Base-by-base conservation (phyloP, 2,329 filamentous ascomycete genomes). In the Cladophialophora bantiana region DNA sequence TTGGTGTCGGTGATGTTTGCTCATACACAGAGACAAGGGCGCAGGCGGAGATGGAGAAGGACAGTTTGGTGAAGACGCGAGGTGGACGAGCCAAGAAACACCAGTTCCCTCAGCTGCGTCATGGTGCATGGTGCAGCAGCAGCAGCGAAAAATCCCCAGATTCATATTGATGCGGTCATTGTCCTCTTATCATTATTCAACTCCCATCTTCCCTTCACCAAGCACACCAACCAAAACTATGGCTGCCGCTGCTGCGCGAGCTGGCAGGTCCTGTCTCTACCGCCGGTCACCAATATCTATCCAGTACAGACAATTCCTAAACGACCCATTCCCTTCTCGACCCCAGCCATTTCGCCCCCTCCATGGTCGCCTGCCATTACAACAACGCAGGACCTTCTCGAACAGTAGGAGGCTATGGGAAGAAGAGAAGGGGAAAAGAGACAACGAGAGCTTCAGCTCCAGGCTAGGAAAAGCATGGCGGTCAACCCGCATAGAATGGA, bases 401-500 rank as follows among this genome's bases (percentile, higher is more conserved):
- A 71, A 78, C 35, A 81, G 82, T 1, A 79, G 80, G 42, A 76
- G 78, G 65, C 78, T 77, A 68, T 75, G 77, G 64, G 76, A 78
- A 63, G 78, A 81, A 65, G 74, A 80, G 55, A 61, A 40, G 45
- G 35, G 53, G 52, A 75, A 71, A n/a, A 70, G 79, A 58, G 78
- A 82, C 68, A 81, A 82, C 71, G 81, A 84, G 67, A 84, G 84
- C n/a, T 89, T 89, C 74, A 75, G 83, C 63, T 83, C 84, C 42
- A 80, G 87, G 69, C 78, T 89, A 59, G 81, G 85, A 45, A 83
- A 83, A 60, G 88, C 89, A 42, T 83, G 89, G 71, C 81, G 83
- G 45, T 83, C 85, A 45, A 91, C 89, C 38, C 89, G 86, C 78
- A 85, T 95, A 68, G 88, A 91, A 82, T 97, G 94, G 94, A 92